phyloP scores from a whole-genome alignment of 805 yeast species.

The Wickerhamomyces hampshirensis region DNA sequence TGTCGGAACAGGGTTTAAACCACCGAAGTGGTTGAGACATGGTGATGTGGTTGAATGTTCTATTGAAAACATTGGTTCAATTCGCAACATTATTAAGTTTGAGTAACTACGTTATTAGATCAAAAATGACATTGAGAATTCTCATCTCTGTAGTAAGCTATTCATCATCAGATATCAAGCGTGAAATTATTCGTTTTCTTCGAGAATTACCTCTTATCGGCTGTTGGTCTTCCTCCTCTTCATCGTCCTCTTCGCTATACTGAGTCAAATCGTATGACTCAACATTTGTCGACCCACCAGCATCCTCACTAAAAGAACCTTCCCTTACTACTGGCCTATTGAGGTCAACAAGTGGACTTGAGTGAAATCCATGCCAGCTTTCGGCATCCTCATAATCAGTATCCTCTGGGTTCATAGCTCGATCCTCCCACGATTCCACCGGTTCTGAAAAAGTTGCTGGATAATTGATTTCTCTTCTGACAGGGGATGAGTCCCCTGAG shows the following conservation, averaged over 20 bases:
- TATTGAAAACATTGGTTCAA: conserved; percentile 39
- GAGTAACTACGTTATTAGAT: too few species aligned
- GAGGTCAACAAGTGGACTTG: background rate
- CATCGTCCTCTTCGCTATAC: background rate
- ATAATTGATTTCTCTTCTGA: conserved; percentile 8
- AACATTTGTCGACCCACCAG: too few species aligned
- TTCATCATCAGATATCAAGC: background rate
- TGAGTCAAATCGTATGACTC: background rate
- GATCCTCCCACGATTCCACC: background rate
- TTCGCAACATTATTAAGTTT: conserved; percentile 28
- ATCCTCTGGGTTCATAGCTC: background rate
- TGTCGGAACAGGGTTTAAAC: conserved; percentile 44
- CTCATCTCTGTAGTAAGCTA: too few species aligned
- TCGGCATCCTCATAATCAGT: conserved; percentile 1
- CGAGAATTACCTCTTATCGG: background rate
- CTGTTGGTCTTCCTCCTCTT: background rate
- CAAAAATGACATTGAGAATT: too few species aligned
- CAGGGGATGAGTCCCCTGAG: conserved; percentile 15
- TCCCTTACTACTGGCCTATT: too few species aligned
- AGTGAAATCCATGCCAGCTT: conserved; percentile 6
- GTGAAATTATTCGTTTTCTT: background rate
- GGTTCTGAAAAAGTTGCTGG: too few species aligned
- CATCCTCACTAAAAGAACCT: too few species aligned
- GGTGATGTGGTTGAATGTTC: conserved; percentile 40
- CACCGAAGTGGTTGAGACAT: conserved; percentile 36